These are phyloP conservation scores for Fusarium chuoi DNA, from an alignment of 2,329 filamentous ascomycete genomes.

Conservation along the genomic window DNA sequence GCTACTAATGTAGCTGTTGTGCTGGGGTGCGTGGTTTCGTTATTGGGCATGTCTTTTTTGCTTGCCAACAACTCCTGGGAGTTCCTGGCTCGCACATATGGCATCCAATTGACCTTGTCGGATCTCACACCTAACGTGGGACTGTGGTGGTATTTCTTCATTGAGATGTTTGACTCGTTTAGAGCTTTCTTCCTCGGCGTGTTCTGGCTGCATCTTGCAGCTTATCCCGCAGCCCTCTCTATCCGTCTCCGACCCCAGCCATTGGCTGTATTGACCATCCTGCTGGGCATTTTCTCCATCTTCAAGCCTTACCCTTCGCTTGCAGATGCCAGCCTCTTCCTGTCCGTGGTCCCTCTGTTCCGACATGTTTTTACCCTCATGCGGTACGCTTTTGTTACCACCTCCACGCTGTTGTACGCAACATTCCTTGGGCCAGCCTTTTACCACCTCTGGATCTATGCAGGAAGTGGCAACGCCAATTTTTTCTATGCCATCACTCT, in stretches of 20 bases:
- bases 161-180: conserved; percentile 99
- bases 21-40: conserved; percentile 62
- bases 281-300: conserved; percentile 89
- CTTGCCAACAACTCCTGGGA: conserved; percentile 84
- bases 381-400: conserved; percentile 90
- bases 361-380: conserved; percentile 93
- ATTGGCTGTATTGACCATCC: conserved; percentile 83
- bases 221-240: conserved; percentile 88
- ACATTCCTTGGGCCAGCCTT: conserved; percentile 92
- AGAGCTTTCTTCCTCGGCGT: conserved; percentile 96
- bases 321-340: conserved; percentile 86
- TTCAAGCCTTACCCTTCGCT: conserved; percentile 98
- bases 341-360: conserved; percentile 85
- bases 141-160: conserved; percentile 99
- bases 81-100: conserved; percentile 89
- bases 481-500: conserved; percentile 99
- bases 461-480: conserved; percentile 96
- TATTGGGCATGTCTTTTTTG: conserved; percentile 78
- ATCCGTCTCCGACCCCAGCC: conserved; percentile 87
- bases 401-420: conserved; percentile 85
- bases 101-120: conserved; percentile 88
- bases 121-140: conserved; percentile 96
- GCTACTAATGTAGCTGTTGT: conserved; percentile 64
- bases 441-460: conserved; percentile 98
- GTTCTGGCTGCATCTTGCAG: conserved; percentile 94